phyloP scores from a whole-genome alignment of 495 filamentous ascomycete genomes.

The Opeltia flavorubescens region DNA sequence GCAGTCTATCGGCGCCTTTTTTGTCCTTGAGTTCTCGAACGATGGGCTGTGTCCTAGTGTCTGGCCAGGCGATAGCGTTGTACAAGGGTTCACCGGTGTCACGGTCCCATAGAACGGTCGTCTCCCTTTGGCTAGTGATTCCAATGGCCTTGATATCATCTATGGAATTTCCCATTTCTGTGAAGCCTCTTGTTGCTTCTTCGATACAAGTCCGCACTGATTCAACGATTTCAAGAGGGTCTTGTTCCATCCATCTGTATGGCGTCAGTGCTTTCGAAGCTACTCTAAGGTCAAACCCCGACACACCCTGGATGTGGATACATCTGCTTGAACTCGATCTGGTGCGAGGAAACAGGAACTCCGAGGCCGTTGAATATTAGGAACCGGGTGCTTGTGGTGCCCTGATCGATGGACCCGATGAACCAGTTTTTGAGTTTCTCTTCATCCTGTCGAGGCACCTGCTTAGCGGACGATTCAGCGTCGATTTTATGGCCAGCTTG shows the following conservation, averaged over 20 bases:
- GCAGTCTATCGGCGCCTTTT: slow-evolving; percentile 52
- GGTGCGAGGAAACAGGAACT: slow-evolving; percentile 71
- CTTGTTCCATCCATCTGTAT: slow-evolving; percentile 88
- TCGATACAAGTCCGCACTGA: slow-evolving; percentile 81
- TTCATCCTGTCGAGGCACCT: slow-evolving; percentile 4
- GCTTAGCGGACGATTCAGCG: background rate
- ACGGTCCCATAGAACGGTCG: slow-evolving; percentile 80
- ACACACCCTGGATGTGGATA: slow-evolving; percentile 83
- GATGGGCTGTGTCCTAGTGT: slow-evolving; percentile 67
- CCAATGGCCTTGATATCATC: slow-evolving; percentile 73
- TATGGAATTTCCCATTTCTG: slow-evolving; percentile 52
- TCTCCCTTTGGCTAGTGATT: slow-evolving; percentile 92
- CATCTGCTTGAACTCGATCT: slow-evolving; percentile 80
- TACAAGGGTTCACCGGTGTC: slow-evolving; percentile 73
- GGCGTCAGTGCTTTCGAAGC: slow-evolving; percentile 6
- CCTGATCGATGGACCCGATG: slow-evolving; percentile 74
- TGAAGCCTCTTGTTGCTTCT: slow-evolving; percentile 59
- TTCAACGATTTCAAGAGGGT: slow-evolving; percentile 62
- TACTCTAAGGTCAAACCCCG: slow-evolving; percentile 5
- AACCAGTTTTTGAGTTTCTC: slow-evolving; percentile 22
- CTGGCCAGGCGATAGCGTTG: slow-evolving; percentile 89
- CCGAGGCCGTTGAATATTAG: slow-evolving; percentile 78
- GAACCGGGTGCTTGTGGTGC: slow-evolving; percentile 86
- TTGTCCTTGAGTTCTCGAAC: slow-evolving; percentile 67
- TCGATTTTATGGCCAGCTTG: background rate